Base-by-base conservation (phyloP, 345 rosid genomes). In the Brassica nigra region DNA sequence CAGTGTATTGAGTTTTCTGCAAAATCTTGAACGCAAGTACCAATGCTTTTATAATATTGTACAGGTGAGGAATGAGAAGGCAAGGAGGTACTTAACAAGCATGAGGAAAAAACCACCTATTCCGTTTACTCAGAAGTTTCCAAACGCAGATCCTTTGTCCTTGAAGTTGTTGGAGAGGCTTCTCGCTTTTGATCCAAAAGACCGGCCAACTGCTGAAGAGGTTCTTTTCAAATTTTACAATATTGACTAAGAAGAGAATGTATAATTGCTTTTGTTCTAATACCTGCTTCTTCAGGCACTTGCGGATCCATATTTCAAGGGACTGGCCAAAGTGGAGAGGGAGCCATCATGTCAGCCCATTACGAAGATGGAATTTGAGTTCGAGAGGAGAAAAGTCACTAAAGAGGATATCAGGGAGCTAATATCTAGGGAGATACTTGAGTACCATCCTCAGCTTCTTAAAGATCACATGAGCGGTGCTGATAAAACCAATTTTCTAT, bases 301-400 rank as follows among this genome's bases (percentile, higher is more conserved):
- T 52, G 93, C 92, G 1, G 94, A 95, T 85, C 95, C 95, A 77
- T 92, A 92, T 84, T 92, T 95, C 75, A 95, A 86, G 82, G 97
- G 99, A 59, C 79, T 92, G 74, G 87, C 95, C n/a, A 91, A 83
- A 86, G 86, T 92, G 54, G 97, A 95, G 81, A 91, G 97, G 82
- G 99, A 95, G 81, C 99, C 97, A 70, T 92, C 97, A 30, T 90
- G 94, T 82, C 97, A 92, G 47, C 97, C 97, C 68, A 91, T 92
- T 70, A 85, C 97, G 16, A 95, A 95, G 84, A 95, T 92, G 97
- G 99, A 92, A 79, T 95, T 95, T 68, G 99, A 95, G 83, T 95
- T 95, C 69, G 99, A 95, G 89, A 92, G 95, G 66, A 86, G 95
- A 64, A 95, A 92, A 71, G 95, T 92, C 57, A 90, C 97, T 16